Percentiles rank a stretch among this genome's conserved stretches.
Evolutionary conservation across 2,329 filamentous ascomycete genomes (phyloP).

Genomic region (Sporothrix mexicana): DNA sequence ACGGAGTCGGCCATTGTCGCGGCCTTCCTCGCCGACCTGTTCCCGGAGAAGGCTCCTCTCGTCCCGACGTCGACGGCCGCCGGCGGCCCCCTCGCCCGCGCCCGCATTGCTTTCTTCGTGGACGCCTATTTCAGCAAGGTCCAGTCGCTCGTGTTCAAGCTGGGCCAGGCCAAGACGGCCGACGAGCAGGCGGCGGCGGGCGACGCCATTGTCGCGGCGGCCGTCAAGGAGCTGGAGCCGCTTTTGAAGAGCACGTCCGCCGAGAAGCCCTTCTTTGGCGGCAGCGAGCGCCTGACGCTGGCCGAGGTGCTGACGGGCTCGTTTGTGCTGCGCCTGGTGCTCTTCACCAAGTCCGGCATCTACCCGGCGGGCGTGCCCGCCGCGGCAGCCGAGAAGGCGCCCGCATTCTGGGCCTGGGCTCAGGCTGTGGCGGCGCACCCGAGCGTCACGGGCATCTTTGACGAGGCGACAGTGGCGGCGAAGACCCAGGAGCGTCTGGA

Average conservation of each 20-base stretch:
- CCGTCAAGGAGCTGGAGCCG: constrained; percentile 76
- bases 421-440: constrained; percentile 64
- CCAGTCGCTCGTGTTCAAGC: constrained; percentile 53
- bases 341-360: constrained; percentile 60
- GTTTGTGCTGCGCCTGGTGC: constrained; percentile 67
- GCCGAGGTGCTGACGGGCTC: constrained; percentile 75
- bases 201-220: constrained; percentile 58
- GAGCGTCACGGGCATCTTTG: constrained; percentile 68
- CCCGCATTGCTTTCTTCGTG: constrained; percentile 71
- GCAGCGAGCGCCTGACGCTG: constrained; percentile 68
- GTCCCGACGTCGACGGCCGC: constrained; percentile 60
- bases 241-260: constrained; percentile 57
- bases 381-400: constrained; percentile 57
- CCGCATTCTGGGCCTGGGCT: constrained; percentile 72
- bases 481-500: constrained; percentile 36
- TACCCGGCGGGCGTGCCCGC: constrained; percentile 48
- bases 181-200: constrained; percentile 57
- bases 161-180: constrained; percentile 53
- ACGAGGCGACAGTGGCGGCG: constrained; percentile 57
- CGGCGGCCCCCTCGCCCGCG: constrained; percentile 65
- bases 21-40: constrained; percentile 71
- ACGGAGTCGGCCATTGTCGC: constrained; percentile 76
- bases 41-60: constrained; percentile 61
- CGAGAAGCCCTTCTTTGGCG: constrained; percentile 65
- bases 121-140: constrained; percentile 46